These are phyloP conservation scores for Ramaria sp. DNA, from an alignment of 768 basidiomycete genomes.

Conservation along the genomic window DNA sequence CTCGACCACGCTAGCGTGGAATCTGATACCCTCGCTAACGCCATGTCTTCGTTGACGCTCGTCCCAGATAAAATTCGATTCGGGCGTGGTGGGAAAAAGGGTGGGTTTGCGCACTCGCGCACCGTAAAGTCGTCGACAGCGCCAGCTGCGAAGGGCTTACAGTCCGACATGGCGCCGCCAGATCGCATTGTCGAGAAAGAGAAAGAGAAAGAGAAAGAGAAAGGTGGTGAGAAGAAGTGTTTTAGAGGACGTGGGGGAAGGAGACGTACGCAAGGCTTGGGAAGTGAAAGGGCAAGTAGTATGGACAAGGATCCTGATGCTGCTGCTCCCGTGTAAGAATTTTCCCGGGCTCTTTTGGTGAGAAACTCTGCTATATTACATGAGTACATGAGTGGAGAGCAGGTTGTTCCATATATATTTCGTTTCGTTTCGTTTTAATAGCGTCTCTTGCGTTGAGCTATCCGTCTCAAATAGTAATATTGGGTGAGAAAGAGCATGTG, in stretches of 20 bases:
- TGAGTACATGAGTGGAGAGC: no score
- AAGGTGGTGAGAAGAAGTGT: neutral
- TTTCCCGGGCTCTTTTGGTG: no score
- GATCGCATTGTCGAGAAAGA: neutral
- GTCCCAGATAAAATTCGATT: constrained; percentile 64
- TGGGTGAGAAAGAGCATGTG: no score
- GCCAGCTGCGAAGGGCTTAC: neutral
- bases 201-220: neutral
- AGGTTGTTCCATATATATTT: no score
- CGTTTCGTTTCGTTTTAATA: no score
- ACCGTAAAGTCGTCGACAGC: neutral
- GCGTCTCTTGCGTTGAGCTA: no score
- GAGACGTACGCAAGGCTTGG: neutral
- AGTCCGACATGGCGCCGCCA: neutral
- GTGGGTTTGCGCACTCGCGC: constrained; percentile 30
- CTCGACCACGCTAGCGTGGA: constrained; percentile 12
- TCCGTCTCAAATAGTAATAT: no score
- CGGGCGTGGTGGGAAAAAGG: constrained; percentile 54
- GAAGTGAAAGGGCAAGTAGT: neutral
- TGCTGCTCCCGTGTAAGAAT: neutral
- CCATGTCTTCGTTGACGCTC: constrained; percentile 39
- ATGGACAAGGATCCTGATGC: neutral
- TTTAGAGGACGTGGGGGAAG: neutral
- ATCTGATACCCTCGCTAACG: constrained; percentile 39
- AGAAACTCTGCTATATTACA: no score